A percentile compares a stretch with the other conserved stretches of the same genome.
Conservation (phyloP, 2,329 filamentous ascomycete species). For the Ophiostoma fasciatum region DNA sequence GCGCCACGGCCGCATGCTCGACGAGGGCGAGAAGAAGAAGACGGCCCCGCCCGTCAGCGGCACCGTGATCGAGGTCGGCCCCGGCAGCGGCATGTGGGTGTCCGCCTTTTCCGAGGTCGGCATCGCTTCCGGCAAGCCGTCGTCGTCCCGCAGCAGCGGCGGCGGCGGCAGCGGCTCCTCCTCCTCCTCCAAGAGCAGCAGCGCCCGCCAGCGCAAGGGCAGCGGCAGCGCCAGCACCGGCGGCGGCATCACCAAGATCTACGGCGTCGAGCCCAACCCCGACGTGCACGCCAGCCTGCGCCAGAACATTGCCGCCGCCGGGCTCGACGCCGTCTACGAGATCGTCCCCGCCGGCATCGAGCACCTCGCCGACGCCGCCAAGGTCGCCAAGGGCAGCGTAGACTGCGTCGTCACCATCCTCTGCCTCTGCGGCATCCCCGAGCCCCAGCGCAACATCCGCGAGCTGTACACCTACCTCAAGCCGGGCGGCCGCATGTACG, state of each 20-base stretch:
- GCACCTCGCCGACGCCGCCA: conserved; percentile 28
- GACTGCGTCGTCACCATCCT: conserved; percentile 47
- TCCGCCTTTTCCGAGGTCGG: conserved; percentile 26
- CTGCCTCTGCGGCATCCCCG: conserved; percentile 49
- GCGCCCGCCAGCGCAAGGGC: not conserved
- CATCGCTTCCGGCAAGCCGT: not conserved
- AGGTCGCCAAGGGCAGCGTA: conserved; percentile 34
- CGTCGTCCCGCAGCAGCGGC: conserved; percentile 4
- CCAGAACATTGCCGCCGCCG: conserved; percentile 31
- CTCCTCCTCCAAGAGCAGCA: not conserved
- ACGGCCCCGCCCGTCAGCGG: conserved; percentile 28
- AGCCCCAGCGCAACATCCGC: conserved; percentile 38
- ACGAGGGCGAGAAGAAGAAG: conserved; percentile 10
- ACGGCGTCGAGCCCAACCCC: conserved; percentile 49
- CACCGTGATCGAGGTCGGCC: conserved; percentile 46
- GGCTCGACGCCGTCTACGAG: conserved; percentile 42
- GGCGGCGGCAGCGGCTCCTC: not conserved
- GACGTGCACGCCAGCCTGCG: conserved; percentile 34
- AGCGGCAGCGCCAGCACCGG: conserved; percentile 4
- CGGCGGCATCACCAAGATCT: conserved; percentile 29
- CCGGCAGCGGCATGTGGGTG: conserved; percentile 47
- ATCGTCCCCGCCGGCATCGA: conserved; percentile 49
- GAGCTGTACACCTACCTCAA: conserved; percentile 43
- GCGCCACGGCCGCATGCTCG: conserved; percentile 20
- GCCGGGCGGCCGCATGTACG: conserved; percentile 46